These are phyloP conservation scores for Tylopilus felleus DNA, from an alignment of 768 basidiomycete genomes.

Conservation along the genomic window DNA sequence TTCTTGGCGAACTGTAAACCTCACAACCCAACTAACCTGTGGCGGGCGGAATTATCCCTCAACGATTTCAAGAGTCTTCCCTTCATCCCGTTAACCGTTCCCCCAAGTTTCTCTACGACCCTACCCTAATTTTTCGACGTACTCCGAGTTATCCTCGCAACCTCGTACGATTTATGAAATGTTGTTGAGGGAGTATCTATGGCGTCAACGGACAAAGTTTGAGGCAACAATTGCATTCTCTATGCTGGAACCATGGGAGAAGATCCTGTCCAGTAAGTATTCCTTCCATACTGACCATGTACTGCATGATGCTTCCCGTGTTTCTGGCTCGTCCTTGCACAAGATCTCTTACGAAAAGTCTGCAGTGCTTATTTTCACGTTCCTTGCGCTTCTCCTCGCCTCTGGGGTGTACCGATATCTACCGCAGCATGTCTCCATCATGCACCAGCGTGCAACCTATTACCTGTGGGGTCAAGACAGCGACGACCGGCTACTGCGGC, in stretches of 20 bases:
- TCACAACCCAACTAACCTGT: neutral
- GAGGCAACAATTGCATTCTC: conserved; percentile 59
- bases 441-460: conserved; percentile 55
- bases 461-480: conserved; percentile 60
- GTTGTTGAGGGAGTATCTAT: conserved; percentile 30
- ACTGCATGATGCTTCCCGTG: neutral
- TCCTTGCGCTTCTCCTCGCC: conserved; percentile 44
- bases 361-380: conserved; percentile 42
- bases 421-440: conserved; percentile 54
- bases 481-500: conserved; percentile 32
- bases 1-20: conserved; percentile 1
- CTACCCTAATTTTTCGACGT: neutral
- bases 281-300: neutral
- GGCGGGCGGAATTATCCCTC: conserved; percentile 1
- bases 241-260: conserved; percentile 73
- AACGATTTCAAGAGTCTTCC: neutral
- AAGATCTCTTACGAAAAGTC: conserved; percentile 3
- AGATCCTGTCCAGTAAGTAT: conserved; percentile 52
- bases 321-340: neutral
- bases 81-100: neutral
- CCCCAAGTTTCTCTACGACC: neutral
- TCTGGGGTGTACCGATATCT: conserved; percentile 56
- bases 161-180: conserved; percentile 20
- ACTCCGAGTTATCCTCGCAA: neutral
- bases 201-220: conserved; percentile 32